Base-by-base conservation (phyloP, 2,329 filamentous ascomycete genomes). In the Diaporthe aspalathi region DNA sequence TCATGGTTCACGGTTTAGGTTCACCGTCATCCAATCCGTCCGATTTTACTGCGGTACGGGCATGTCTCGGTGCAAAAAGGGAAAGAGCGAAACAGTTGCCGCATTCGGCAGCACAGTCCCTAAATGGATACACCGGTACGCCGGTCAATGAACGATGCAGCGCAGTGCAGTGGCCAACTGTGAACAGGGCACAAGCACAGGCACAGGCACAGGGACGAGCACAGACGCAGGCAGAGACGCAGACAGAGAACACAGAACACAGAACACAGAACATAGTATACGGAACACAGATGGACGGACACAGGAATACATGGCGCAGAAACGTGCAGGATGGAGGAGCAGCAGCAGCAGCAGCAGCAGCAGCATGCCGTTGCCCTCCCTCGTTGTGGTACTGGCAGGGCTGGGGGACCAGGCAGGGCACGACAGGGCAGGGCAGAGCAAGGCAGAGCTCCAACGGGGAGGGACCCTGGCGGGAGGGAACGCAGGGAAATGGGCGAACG, bases 61-160 rank as follows among this genome's bases (percentile, higher is more conserved):
- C 38, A 60, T 45, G 60, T 65, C 29, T 50, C n/a, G 43, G 60
- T 20, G n/a, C 43, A 22, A 50, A 65, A 63, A 50, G 60, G 45
- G 45, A 50, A 38, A 65, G 45, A 65, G 45, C 60, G 60, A 65
- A 65, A 50, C 60, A 50, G 45, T 65, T 65, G 11, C 60, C 60
- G 60, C 5, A 65, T 65, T 11, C 9, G 45, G 60, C 29, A 35
- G 27, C 12, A 65, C 60, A 14, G 45, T 49, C 11, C 6, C 3
- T 24, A 32, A 5, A 8, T 35, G 17, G 27, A n/a, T 29, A 50
- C 60, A 20, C 60, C 45, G 20, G 43, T 24, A 49, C 43, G 40
- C 57, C 27, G 43, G 57, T 17, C 57, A 43, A 40, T 40, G 54
- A 35, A 35, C 32, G 9, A 35, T 35, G 32, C 5, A 35, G 32